Conservation (phyloP, 2,329 filamentous ascomycete species). For the Colletotrichum sp. region DNA sequence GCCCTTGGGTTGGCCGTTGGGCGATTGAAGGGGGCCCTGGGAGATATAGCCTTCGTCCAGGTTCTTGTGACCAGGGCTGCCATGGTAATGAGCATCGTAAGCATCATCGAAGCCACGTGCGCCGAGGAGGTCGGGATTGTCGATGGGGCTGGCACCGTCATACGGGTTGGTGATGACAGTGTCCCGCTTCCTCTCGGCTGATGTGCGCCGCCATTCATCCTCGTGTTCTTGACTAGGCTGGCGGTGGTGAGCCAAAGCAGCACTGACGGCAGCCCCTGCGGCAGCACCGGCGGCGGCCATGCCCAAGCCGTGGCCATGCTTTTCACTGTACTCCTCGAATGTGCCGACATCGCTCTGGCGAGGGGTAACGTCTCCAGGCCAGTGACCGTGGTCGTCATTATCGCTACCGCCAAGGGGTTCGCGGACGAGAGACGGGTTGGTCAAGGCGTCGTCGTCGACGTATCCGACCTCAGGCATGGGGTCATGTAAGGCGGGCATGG, state of each 20-base stretch:
- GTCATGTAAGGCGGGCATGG: conserved; percentile 70
- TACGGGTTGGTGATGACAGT: conserved; percentile 72
- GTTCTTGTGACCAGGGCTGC: conserved; percentile 66
- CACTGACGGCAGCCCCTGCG: conserved; percentile 53
- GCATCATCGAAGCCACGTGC: conserved; percentile 39
- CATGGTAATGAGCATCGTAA: conserved; percentile 52
- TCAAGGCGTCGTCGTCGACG: conserved; percentile 71
- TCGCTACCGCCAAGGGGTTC: conserved; percentile 67
- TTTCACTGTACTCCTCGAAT: conserved; percentile 30
- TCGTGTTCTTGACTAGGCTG: conserved; percentile 63
- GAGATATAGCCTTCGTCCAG: conserved; percentile 92
- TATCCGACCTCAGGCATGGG: conserved; percentile 82
- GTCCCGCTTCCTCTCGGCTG: conserved; percentile 68
- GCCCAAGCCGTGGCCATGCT: conserved; percentile 37
- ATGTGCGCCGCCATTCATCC: conserved; percentile 68
- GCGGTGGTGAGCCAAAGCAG: conserved; percentile 53
- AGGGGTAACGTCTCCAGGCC: conserved; percentile 32
- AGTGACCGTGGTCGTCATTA: conserved; percentile 30
- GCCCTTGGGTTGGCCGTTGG: conserved; percentile 57
- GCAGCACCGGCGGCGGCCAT: conserved; percentile 59
- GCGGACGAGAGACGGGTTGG: conserved; percentile 84
- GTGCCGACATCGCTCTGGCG: conserved; percentile 32
- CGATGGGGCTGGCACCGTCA: conserved; percentile 67
- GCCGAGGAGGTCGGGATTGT: conserved; percentile 56
- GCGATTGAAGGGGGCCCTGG: conserved; percentile 63